Evolutionary conservation across 2,329 filamentous ascomycete genomes (phyloP), one percentile per base, ranked within the genome.

Genomic region (Raffaelea albimanens): DNA sequence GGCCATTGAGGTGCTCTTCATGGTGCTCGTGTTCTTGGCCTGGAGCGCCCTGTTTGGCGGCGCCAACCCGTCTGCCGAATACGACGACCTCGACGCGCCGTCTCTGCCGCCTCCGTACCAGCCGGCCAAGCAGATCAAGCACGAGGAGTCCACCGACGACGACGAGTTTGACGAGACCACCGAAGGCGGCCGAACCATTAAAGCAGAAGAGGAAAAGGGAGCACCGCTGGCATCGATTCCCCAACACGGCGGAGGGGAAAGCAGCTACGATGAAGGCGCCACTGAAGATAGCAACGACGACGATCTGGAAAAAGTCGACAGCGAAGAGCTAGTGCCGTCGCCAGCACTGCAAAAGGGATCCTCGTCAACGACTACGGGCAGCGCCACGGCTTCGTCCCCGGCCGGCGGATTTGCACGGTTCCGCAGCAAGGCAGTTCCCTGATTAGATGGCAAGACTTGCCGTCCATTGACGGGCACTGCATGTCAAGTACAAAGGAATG

Each of bases 1-100:
- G 88, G 61, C 69, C 1, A 78, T 80, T 13, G 88, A 91, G 59
- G 72, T 94, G 57, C 53, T 80, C 0, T 83, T 82, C 39, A 77
- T 85, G 61, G 69, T 72, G 1, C 34, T 82, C 1, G 81, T 77
- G 0, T 95, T 87, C 83, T 61, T 75, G 2, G 41, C 75, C 0
- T 56, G 86, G 55, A 58, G 59, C 46, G 19, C 69, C 62, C 9
- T 47, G 5, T 25, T 45, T 23, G 47, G 40, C 31, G 21, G 16
- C 22, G 22, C 11, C 9, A 40, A 38, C 16, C 33, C 7, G 3
- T 8, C 2, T 20, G 38, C n/a, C 1, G 34, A 20, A n/a, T 41
- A 18, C 11, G n/a, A 4, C 34, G n/a, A 10, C 10, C 11, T 18
- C 23, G 19, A 18, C 2, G 19, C 39, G n/a, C 9, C 39, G 5